Percentiles rank a stretch among this genome's conserved stretches.
phyloP scores from a whole-genome alignment of 306 rosid genomes.

The Prunus mira region DNA sequence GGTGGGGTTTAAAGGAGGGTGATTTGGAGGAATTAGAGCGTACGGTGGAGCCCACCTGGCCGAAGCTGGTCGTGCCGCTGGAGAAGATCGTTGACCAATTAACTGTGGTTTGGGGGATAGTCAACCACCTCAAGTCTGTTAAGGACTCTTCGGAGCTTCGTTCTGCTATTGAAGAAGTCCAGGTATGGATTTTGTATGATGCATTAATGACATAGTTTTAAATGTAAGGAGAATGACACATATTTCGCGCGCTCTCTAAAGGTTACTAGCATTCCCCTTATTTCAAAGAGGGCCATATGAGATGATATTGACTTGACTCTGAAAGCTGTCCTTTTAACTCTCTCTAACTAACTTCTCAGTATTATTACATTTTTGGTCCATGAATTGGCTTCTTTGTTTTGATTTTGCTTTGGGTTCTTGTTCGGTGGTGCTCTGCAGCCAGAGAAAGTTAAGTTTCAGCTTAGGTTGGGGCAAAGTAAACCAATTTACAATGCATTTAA shows the following conservation, averaged over 20 bases:
- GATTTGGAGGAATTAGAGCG: slow-evolving; percentile 82
- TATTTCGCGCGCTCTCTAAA: too few relatives aligned
- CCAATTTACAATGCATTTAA: slow-evolving; percentile 84
- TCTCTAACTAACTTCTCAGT: neutral
- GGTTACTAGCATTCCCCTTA: neutral
- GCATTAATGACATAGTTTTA: too few relatives aligned
- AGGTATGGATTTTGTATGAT: slow-evolving; percentile 37
- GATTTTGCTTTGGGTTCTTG: neutral
- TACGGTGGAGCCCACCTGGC: slow-evolving; percentile 79
- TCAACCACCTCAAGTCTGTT: slow-evolving; percentile 88
- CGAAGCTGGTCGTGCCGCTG: slow-evolving; percentile 86
- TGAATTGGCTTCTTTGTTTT: neutral
- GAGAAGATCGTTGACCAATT: slow-evolving; percentile 81
- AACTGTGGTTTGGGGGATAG: slow-evolving; percentile 81
- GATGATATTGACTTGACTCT: neutral
- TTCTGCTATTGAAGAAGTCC: slow-evolving; percentile 92
- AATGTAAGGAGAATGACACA: too few relatives aligned
- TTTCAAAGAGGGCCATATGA: neutral
- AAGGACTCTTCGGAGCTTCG: slow-evolving; percentile 88
- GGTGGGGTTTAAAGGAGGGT: slow-evolving; percentile 47
- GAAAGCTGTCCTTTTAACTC: neutral
- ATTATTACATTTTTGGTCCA: neutral
- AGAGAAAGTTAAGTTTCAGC: slow-evolving; percentile 79
- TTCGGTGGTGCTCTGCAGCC: slow-evolving; percentile 55
- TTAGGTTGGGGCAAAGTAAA: slow-evolving; percentile 86